Conservation (phyloP, 306 rosid species). For the Malus sylvestris region DNA sequence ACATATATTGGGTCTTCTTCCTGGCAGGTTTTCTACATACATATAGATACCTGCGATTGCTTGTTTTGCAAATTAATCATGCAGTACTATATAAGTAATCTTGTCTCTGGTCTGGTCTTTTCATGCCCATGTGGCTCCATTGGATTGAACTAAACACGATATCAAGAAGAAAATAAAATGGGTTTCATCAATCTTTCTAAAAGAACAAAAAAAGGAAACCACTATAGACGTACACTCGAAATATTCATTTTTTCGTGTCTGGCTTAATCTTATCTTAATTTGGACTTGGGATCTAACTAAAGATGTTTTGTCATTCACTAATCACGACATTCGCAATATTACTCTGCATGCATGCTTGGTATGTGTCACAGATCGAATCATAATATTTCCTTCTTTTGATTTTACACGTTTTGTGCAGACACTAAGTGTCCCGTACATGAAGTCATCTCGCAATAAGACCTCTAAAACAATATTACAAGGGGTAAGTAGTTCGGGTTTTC, state of each 20-base stretch:
- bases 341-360: background rate
- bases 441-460: conserved; percentile 40
- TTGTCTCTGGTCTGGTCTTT: background rate
- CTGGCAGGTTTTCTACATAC: background rate
- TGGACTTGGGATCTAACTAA: background rate
- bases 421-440: conserved; percentile 87
- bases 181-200: background rate
- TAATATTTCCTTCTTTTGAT: background rate
- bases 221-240: background rate
- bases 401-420: conserved; percentile 45
- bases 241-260: background rate
- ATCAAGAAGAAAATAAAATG: background rate
- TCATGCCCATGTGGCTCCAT: background rate
- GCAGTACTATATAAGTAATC: background rate
- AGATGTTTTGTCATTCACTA: background rate
- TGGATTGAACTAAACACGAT: background rate
- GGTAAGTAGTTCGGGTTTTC: conserved; percentile 29
- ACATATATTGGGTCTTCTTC: background rate
- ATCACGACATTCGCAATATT: background rate
- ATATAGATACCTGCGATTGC: background rate
- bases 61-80: background rate
- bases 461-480: conserved; percentile 34
- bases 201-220: background rate
- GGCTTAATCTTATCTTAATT: background rate
- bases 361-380: background rate